Conservation (phyloP, 495 filamentous ascomycete species). For the Rostrohypoxylon terebratum region DNA sequence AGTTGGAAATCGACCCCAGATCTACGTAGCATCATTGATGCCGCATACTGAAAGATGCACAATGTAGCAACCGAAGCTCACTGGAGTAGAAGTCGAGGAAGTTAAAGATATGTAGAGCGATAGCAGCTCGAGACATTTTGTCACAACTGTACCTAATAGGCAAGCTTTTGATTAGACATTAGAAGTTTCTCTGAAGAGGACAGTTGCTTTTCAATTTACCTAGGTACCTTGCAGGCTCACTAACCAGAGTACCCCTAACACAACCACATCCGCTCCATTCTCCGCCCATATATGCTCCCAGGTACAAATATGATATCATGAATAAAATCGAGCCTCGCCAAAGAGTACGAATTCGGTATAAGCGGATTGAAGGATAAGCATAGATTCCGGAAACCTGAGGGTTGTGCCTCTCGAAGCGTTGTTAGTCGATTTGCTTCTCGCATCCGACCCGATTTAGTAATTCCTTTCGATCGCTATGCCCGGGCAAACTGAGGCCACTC, state of each 20-base stretch:
- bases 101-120: neutral
- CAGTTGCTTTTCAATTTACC: slow-evolving; percentile 1
- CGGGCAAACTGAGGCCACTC: slow-evolving; percentile 7
- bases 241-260: slow-evolving; percentile 4
- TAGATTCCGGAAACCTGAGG: neutral
- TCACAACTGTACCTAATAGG: neutral
- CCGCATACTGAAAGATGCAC: neutral
- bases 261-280: neutral
- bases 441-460: slow-evolving; percentile 15
- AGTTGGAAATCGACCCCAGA: neutral
- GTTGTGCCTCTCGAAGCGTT: neutral
- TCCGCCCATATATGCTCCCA: neutral
- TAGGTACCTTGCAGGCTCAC: neutral
- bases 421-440: slow-evolving; percentile 15
- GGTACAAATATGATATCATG: neutral
- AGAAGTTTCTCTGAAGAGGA: neutral
- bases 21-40: neutral
- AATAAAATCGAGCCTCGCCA: slow-evolving; percentile 5
- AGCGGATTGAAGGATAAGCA: slow-evolving; percentile 1
- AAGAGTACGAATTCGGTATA: neutral
- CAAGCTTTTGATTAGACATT: neutral
- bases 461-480: slow-evolving; percentile 20
- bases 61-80: neutral
- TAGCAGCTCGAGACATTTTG: neutral
- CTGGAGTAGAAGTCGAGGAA: neutral